Conservation (phyloP, 345 rosid genomes). For the Citrus trifoliata region DNA sequence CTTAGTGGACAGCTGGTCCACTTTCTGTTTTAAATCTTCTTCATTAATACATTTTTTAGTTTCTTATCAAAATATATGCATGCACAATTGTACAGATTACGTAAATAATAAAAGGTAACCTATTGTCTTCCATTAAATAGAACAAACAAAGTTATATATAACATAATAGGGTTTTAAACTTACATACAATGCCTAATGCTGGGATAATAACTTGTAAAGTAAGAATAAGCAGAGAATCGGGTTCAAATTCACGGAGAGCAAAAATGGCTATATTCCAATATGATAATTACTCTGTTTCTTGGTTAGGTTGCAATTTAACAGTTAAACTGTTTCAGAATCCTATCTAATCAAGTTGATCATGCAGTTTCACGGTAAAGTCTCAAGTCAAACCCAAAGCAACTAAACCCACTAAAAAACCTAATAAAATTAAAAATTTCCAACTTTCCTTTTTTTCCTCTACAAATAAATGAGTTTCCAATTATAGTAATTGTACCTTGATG, state of each 20-base stretch:
- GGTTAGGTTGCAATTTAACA: too few species aligned
- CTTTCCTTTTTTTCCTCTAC: neutral
- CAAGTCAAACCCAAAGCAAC: constrained; percentile 2
- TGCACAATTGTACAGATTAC: too few species aligned
- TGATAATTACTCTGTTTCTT: too few species aligned
- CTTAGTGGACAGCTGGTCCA: too few species aligned
- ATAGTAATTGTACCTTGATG: constrained; percentile 62
- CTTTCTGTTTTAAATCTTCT: too few species aligned
- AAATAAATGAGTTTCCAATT: neutral
- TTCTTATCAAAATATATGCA: too few species aligned
- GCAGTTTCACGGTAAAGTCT: neutral
- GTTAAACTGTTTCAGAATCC: too few species aligned
- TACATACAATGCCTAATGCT: neutral
- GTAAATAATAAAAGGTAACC: neutral
- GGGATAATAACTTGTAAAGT: neutral
- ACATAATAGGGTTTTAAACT: neutral
- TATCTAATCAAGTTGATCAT: neutral
- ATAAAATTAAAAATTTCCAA: neutral
- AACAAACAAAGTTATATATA: neutral
- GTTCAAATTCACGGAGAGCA: neutral
- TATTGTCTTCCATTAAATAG: neutral
- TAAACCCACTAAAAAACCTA: neutral
- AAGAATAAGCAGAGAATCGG: neutral
- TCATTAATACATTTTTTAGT: too few species aligned
- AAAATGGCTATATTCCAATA: neutral